Evolutionary conservation across 2,329 filamentous ascomycete genomes (phyloP), one percentile per base, ranked within the genome.

Genomic region (Waltergamsia citrina): DNA sequence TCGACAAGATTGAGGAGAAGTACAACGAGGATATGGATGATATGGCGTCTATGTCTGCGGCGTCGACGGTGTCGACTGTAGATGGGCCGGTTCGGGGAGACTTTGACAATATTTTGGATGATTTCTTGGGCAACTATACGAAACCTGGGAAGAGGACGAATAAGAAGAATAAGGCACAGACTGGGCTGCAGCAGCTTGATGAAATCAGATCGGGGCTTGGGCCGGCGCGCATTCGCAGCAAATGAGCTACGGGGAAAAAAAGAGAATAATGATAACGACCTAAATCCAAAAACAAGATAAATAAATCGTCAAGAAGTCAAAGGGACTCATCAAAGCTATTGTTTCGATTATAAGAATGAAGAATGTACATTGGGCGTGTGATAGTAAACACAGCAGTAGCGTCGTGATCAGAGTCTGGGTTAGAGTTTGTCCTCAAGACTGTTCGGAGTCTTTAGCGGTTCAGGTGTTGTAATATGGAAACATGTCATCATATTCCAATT

Each of bases 71-170:
- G 35, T 85, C 81, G 2, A 81, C 74, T 41, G 78, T 85, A 1
- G 71, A 60, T 52, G 81, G 80, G 0, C 72, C 80, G 8, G 63
- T 85, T 24, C 69, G 86, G 29, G 65, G 70, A 25, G 88, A 95
- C 53, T 94, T 98, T 57, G 81, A 94, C 52, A 74, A 68, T 40
- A 86, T 96, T 52, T 78, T 98, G 68, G 90, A 96, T 52, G 88
- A 94, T 37, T 98, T 98, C 60, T 61, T 96, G 18, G 83, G 78
- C 7, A 78, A 68, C 22, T 81, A 85, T 51, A 74, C 74, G 8
- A 80, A 77, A 58, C 71, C 71, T 17, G 81, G 81, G 3, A 87
- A 86, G 62, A 80, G 78, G 54, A 65, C 69, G 9, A 73, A 86
- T 15, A 90, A 88, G 63, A 86, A 88, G 60, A 81, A 81, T 14